Base-by-base conservation (phyloP, 78 protist genomes). In the Dictyostelium firmibasis region DNA sequence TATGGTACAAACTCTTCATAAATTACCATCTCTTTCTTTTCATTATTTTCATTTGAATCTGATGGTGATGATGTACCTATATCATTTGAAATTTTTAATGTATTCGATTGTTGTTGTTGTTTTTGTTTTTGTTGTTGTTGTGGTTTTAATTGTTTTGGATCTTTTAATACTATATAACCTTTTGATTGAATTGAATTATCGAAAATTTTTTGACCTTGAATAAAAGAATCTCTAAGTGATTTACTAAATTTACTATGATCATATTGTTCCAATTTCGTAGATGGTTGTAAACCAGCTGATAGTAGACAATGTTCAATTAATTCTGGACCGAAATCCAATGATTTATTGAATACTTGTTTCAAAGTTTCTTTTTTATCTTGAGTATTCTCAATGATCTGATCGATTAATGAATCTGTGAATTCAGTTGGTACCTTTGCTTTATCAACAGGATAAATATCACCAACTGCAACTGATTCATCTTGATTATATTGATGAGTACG, bases 1-100 rank as follows among this genome's bases (percentile, higher is more conserved):
- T 50, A 57, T 62, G 99, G 98, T 53, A 86, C 84, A 47, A 98
- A 98, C 23, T 98, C 98, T n/a, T 87, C 97, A 72, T 84, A 98
- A 0, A 87, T 67, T 8, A 83, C 91, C 72, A 78, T 29, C 29
- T 75, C 86, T 36, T 57, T 83, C 18, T 35, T 33, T 29, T 41
- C 84, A 18, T 27, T 27, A 33, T 27, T 38, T n/a, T 38, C 11
- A 23, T 38, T 43, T 16, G 81, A 23, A 33, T 11, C 16, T 14
- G 91, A 86, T 25, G 72, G 10, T n/a, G n/a, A n/a, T n/a, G n/a
- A n/a, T n/a, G n/a, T n/a, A n/a, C n/a, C n/a, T 11, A 29, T 11
- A 27, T 25, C 31, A 67, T 25, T 67, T 67, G 75, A 67, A 27
- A 67, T 27, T 27, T 67, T 67, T 27, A 67, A 13, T 75, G 83